phyloP scores from a whole-genome alignment of 1,139 yeast species.

The Arxiozyma slooffiae region DNA sequence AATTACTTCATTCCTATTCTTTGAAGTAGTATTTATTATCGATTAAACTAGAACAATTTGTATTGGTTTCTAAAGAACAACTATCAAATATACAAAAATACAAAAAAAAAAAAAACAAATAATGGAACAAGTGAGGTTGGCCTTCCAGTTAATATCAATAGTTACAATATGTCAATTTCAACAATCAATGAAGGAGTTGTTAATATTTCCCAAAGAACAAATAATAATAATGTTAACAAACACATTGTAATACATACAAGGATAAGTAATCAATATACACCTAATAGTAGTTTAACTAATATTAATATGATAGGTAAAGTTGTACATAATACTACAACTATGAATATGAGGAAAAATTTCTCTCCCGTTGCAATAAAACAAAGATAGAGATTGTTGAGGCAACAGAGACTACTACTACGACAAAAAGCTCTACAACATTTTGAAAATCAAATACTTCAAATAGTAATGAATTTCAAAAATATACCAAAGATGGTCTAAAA shows the following conservation, averaged over 20 bases:
- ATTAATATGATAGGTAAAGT: too few relatives aligned
- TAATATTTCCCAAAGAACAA: background rate
- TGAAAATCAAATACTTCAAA: conserved; percentile 35
- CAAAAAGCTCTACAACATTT: conserved; percentile 38
- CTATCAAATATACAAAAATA: too few relatives aligned
- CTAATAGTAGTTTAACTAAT: background rate
- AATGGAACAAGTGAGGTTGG: background rate
- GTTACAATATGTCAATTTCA: background rate
- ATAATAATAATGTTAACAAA: background rate
- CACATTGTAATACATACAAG: background rate
- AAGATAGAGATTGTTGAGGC: conserved; percentile 28
- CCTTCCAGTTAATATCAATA: conserved; percentile 1
- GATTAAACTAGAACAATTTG: too few relatives aligned
- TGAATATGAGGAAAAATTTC: conserved; percentile 10
- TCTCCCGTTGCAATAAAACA: conserved; percentile 10
- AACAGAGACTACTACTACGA: conserved; percentile 32
- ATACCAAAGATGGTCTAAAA: conserved; percentile 42
- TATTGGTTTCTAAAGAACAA: too few relatives aligned
- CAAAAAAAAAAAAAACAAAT: too few relatives aligned
- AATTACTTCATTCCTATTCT: too few relatives aligned
- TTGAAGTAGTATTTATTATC: too few relatives aligned
- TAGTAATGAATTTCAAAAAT: conserved; percentile 25
- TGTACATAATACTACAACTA: background rate
- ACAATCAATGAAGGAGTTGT: background rate
- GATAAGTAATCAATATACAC: background rate